Base-by-base conservation (phyloP, 1,284 basidiomycete genomes). In the Papiliotrema flavescens region DNA sequence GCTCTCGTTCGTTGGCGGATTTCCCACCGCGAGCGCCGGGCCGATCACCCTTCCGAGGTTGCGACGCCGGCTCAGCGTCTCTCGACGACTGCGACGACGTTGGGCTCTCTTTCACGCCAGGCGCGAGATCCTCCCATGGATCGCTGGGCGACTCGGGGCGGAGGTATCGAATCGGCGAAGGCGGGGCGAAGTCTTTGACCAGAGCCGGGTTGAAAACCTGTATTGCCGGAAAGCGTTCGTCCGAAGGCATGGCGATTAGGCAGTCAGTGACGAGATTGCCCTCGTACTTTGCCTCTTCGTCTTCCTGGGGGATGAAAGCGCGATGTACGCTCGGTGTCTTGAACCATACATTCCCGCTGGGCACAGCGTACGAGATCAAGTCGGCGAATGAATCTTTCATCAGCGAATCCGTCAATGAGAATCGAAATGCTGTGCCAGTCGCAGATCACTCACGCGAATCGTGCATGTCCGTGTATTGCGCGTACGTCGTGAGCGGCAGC, bases 381-480 rank as follows among this genome's bases (percentile, higher is more conserved):
- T 56, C 32, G 34, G 55, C 53, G 44, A 59, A 62, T 15, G 61
- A 66, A 22, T 59, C 66, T 64, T 41, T 15, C 19, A 17, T 40
- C 39, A 40, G 51, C 34, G 6, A 11, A 37, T 2, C 17, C 37
- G 26, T 35, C 15, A 24, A 44, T 36, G 17, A 36, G 34, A 32
- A 47, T 35, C 8, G 39, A 22, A 26, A 28, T n/a, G 47, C 23
- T n/a, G 19, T 32, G 22, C 42, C 2, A 3, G 4, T 22, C n/a
- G 4, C 17, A 11, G 11, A 47, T n/a, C 23, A 57, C 65, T 53
- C 37, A 66, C 66, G 61, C 4, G 62, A 64, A 17, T 63, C 55
- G 20, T 44, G 43, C 24, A 57, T 62, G 43, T 66, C 66, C 11
- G 46, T 35, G 35, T 39, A 44, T 19, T 48, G 52, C 2, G 54